Evolutionary conservation across 2,329 filamentous ascomycete species (phyloP), one percentile per base, ranked within the genome.

Genomic region (Aureobasidium sp.): DNA sequence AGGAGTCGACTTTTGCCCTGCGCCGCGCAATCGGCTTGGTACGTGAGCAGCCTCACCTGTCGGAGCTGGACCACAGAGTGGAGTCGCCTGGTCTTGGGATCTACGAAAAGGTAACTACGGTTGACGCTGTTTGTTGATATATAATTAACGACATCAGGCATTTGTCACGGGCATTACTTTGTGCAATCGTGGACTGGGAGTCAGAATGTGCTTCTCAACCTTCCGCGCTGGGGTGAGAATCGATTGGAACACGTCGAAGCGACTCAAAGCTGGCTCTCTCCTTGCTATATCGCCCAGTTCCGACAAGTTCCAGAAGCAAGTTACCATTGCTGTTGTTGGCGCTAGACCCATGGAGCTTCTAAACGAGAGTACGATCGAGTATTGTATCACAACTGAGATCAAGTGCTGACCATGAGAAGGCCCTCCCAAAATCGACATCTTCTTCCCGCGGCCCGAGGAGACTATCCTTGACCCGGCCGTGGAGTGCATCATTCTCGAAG

Each of bases 401-500:
- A 14, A 14, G 11, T 25, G 53, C 41, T 55, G 9, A 55, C 29
- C 4, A 12, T 14, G 15, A 17, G 7, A 44, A 58, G 55, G 29
- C 22, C 55, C 88, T 0, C 87, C 89, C 0, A 82, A 87, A 37
- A 81, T 96, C 17, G 90, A 96, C 66, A 77, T 96, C 0, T 87
- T 87, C 69, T 92, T 91, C 76, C 82, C 83, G 0, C 73, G 81
- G 8, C 68, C 78, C 0, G 76, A 83, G 2, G 83, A 91, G 27
- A 77, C 86, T 0, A 78, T 84, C 22, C 78, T 95, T 53, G 88
- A 96, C 68, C 85, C 90, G 0, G 80, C 82, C 17, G 73, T 82
- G 37, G 85, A 88, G 67, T 87, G 86, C 72, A 74, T 92, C 12
- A 96, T 96, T 89, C 76, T 96, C 0, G 90, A 96, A 70, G 82